Base-by-base conservation (phyloP, 192 early-diverging fungal genomes). In the Umbelopsis sp. region DNA sequence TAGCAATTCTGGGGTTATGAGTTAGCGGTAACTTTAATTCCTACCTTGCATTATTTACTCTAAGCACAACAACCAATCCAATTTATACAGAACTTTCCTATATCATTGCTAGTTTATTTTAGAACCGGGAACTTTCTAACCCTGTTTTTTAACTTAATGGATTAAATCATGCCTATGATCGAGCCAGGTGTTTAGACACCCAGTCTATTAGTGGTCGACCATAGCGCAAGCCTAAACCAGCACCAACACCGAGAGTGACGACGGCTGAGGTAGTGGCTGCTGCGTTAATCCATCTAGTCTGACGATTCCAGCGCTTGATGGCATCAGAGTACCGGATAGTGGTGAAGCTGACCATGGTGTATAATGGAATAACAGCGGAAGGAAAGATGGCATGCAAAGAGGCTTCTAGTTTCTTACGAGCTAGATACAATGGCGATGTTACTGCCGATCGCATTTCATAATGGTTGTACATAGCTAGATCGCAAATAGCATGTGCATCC, bases 261-360 rank as follows among this genome's bases (percentile, higher is more conserved):
- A 17, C 11, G 5, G 21, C 24, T 14, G 25, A 26, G 3, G 43
- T 38, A 47, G 65, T 66, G 34, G 53, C 59, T 0, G 45, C 34
- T 1, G 62, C 71, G 31, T 76, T 77, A 16, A 87, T 68, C 85
- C 84, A 89, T 50, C 73, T 83, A 25, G 76, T 78, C 70, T 90
- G 88, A 0, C 73, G 41, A 44, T 86, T 73, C 73, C 83, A 84
- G 5, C 82, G 80, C 4, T 59, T 45, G 49, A 86, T 76, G 5
- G 88, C 90, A 12, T 93, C 85, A 1, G 91, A 85, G 81, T 99
- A 99, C 11, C 92, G 95, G 6, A 93, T 89, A 16, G 90, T 89
- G 16, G 93, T 89, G 75, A 99, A 99, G 62, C 90, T 92, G 56
- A 99, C 93, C 96, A 99, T 97, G 21, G 95, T 95, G 71, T 99